Evolutionary conservation across 352 stramenopile species (phyloP).

Genomic region (Phytophthora hibernalis): DNA sequence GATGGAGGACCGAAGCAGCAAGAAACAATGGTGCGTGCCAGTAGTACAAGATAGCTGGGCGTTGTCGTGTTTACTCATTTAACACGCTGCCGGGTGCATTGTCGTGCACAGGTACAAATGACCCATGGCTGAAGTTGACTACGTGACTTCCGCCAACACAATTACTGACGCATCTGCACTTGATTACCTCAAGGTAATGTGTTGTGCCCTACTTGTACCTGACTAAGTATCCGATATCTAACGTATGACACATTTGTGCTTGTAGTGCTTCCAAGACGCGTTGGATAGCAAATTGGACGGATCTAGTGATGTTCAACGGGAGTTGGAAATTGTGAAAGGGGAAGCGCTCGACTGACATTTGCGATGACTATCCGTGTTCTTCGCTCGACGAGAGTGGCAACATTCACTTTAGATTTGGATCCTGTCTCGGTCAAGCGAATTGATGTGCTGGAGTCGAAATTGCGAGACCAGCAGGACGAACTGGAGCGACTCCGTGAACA

Average conservation of each 20-base stretch:
- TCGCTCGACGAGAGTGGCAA: background rate
- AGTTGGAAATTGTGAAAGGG: background rate
- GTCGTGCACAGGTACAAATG: background rate
- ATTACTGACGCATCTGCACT: background rate
- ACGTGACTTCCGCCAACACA: background rate
- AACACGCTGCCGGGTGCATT: background rate
- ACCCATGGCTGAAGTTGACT: background rate
- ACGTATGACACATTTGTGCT: background rate
- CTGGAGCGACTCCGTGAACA: background rate
- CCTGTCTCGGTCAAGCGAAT: constrained; percentile 8
- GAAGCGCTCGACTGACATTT: background rate
- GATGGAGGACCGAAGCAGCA: constrained; percentile 25
- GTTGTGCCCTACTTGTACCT: background rate
- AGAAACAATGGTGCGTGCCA: constrained; percentile 21
- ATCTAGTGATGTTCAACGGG: background rate
- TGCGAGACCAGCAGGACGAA: background rate
- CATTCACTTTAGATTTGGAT: constrained; percentile 11
- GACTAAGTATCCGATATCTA: background rate
- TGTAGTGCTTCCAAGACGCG: constrained; percentile 4
- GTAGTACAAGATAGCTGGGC: background rate
- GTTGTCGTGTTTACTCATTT: background rate
- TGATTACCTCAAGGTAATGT: background rate
- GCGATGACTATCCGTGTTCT: background rate
- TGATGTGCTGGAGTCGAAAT: constrained; percentile 8
- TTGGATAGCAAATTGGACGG: background rate